Base-by-base conservation (phyloP, 805 yeast genomes). In the Candida caryicola region DNA sequence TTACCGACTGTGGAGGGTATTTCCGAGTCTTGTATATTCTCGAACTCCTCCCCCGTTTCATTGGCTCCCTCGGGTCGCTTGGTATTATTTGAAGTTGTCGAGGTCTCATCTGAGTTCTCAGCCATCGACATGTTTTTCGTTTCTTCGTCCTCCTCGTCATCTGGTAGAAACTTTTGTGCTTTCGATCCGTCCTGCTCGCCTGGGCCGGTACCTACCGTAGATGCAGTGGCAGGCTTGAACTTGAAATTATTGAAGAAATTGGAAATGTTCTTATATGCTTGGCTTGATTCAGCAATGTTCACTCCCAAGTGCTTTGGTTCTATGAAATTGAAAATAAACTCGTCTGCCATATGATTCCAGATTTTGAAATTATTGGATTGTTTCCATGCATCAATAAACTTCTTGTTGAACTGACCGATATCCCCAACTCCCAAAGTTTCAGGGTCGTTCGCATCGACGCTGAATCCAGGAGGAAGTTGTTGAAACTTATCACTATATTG, bases 401-500 rank as follows among this genome's bases (percentile, higher is more conserved):
- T 51, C 5, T 40, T 34, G 38, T 59, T 58, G 49, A 69, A 69
- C n/a, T 54, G 44, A 14, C 45, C 31, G 18, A 60, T 37, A 33
- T 60, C 57, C 4, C 72, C 72, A 18, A 60, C 39, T 16, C 51
- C 50, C 12, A 36, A 41, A n/a, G 39, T 19, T 8, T 23, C 26
- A 4, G 30, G 17, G 5, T 38, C 35, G 7, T 41, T 43, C 3
- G 28, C 15, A n/a, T 13, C 21, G 21, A 46, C 39, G 23, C 43
- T 31, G 33, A 69, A 69, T 1, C 75, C 75, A 0, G 75, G 74
- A 1, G 75, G 75, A n/a, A 53, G 55, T 34, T 49, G 58, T 13
- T 50, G 39, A 40, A 66, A 69, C 34, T 59, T 52, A 4, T 61
- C 64, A 8, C 75, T 49, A 51, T 82, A 87, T 34, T 73, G 78